These are phyloP conservation scores for Podospora anserina DNA, from an alignment of 495 filamentous ascomycete genomes.

Conservation along the genomic window DNA sequence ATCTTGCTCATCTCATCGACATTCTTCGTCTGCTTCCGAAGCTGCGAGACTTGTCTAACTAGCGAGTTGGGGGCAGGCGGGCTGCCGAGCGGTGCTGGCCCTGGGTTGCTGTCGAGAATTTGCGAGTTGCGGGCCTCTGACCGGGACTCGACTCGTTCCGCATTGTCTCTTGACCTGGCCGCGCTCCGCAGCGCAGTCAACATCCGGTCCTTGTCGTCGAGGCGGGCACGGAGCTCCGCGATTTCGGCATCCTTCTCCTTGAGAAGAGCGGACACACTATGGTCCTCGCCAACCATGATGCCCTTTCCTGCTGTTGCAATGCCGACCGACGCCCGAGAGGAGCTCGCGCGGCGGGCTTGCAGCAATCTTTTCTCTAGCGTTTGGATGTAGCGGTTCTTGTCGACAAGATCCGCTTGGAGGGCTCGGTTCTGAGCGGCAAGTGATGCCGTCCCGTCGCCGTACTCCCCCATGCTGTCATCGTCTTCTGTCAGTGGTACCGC, in stretches of 20 bases:
- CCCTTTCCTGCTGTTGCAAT: constrained; percentile 54
- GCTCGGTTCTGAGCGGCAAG: constrained; percentile 77
- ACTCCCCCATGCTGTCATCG: constrained; percentile 74
- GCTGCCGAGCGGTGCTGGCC: constrained; percentile 34
- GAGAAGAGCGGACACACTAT: constrained; percentile 62
- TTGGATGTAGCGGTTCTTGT: constrained; percentile 94
- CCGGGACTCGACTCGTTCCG: constrained; percentile 53
- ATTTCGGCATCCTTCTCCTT: constrained; percentile 95
- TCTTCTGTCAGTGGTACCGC: constrained; percentile 51
- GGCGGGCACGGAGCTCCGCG: constrained; percentile 76
- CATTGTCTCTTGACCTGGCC: constrained; percentile 79
- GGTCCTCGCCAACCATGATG: constrained; percentile 62
- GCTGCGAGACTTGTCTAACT: constrained; percentile 35
- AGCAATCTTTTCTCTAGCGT: constrained; percentile 89
- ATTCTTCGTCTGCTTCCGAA: constrained; percentile 59
- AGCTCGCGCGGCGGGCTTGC: constrained; percentile 87
- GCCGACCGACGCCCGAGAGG: constrained; percentile 75
- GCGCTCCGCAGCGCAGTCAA: constrained; percentile 81
- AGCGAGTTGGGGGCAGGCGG: constrained; percentile 39
- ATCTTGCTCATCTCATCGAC: constrained; percentile 87
- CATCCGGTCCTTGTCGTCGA: constrained; percentile 97
- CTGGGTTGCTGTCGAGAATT: constrained; percentile 39
- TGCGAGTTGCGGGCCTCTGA: constrained; percentile 46
- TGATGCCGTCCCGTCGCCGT: constrained; percentile 81
- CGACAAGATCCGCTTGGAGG: constrained; percentile 84